Evolutionary conservation across 495 filamentous ascomycete species (phyloP).

Genomic region (Penicillium longicatenatum): DNA sequence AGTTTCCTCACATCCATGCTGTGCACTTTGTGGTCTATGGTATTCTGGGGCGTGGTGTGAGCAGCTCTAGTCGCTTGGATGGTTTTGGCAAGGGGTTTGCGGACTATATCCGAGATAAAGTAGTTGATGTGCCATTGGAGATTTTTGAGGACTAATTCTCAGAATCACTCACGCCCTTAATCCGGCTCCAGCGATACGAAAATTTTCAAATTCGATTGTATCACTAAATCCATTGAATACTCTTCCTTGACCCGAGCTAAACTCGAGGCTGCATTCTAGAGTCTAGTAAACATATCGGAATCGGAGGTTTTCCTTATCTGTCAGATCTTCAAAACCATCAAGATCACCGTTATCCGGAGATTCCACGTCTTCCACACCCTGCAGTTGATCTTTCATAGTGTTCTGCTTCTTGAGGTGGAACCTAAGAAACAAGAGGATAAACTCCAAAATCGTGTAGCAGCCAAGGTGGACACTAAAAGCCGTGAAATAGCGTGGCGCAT

Average conservation of each 20-base stretch:
- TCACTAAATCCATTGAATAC: too few species aligned
- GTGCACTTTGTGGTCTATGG: conserved; percentile 57
- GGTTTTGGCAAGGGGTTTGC: conserved; percentile 54
- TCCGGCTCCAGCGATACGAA: neutral
- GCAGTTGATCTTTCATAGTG: conserved; percentile 3
- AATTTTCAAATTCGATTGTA: neutral
- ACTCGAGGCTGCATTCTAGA: neutral
- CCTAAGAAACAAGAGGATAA: conserved; percentile 11
- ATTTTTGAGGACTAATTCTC: neutral
- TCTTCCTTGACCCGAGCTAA: neutral
- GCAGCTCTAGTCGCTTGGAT: conserved; percentile 47
- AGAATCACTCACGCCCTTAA: neutral
- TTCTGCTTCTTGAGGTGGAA: conserved; percentile 6
- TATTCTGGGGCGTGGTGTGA: conserved; percentile 53
- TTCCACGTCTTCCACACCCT: conserved; percentile 1
- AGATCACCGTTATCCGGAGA: neutral
- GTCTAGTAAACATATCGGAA: conserved; percentile 11
- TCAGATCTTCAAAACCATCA: conserved; percentile 13
- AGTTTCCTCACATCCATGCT: conserved; percentile 38
- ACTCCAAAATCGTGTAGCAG: conserved; percentile 12
- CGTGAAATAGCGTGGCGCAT: conserved; percentile 22
- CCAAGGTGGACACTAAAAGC: conserved; percentile 15
- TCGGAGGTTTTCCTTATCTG: conserved; percentile 10
- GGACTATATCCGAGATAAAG: conserved; percentile 47
- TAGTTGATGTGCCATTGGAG: conserved; percentile 45